Conservation (phyloP, 495 filamentous ascomycete genomes). For the Xylaria flabelliformis region DNA sequence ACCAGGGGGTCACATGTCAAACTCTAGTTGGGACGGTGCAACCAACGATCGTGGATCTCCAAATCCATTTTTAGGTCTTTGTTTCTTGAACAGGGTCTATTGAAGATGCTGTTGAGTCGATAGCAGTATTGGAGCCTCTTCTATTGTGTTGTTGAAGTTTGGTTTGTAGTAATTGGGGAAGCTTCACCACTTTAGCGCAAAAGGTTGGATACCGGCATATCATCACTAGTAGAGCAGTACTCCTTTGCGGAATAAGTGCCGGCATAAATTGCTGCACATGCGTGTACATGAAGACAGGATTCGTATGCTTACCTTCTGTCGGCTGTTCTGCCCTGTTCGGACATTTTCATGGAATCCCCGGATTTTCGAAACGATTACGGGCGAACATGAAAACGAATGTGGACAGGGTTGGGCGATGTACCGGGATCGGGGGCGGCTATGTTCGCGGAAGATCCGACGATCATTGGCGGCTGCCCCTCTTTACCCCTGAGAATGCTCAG, state of each 20-base stretch:
- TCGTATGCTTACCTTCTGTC: background rate
- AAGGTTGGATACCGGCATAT: background rate
- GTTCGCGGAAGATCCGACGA: constrained; percentile 19
- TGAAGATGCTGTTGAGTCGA: background rate
- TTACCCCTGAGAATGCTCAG: constrained; percentile 13
- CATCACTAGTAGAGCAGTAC: background rate
- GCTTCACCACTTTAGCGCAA: background rate
- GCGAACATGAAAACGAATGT: background rate
- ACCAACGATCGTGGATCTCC: background rate
- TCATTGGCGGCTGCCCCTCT: constrained; percentile 8
- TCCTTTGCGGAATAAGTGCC: background rate
- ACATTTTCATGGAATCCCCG: constrained; percentile 7
- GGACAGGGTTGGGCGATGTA: background rate
- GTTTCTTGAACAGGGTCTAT: background rate
- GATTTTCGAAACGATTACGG: constrained; percentile 23
- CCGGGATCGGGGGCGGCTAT: background rate
- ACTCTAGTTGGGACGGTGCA: constrained; percentile 8
- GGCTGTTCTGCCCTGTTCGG: constrained; percentile 12
- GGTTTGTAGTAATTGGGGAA: background rate
- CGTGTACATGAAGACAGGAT: background rate
- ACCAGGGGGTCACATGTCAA: constrained; percentile 14
- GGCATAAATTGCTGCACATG: background rate
- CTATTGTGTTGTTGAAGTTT: background rate
- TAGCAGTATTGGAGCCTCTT: background rate
- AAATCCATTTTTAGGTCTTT: background rate